Base-by-base conservation (phyloP, 495 filamentous ascomycete species). In the Trichodelitschia bisporula region DNA sequence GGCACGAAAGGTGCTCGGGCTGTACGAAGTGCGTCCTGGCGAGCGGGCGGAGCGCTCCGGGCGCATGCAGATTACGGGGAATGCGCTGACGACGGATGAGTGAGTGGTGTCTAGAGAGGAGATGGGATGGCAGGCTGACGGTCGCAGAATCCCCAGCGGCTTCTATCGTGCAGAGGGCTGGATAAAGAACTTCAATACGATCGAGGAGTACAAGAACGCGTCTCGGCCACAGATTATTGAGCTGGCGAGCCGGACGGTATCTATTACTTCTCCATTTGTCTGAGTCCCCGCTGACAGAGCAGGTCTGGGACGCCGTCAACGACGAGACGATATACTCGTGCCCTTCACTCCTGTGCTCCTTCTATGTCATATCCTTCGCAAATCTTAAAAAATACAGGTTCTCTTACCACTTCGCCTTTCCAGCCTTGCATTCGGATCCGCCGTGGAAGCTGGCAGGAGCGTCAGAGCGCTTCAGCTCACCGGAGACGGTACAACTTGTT, bases 301-400 rank as follows among this genome's bases (percentile, higher is more conserved):
- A 91, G 77, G 77, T 97, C 30, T 93, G 83, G 89, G 79, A 93
- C 53, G 86, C 86, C 16, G 90, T 95, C 40, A 67, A 75, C 37
- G 86, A 97, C 48, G 83, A 83, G 13, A 89, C 77, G 4, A 92
- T 97, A 38, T 92, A 83, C 49, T 83, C 78, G 8, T 77, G 78
- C 18, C 86, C 89, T 9, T 91, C 84, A 18, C 58, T 95, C 6
- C 67, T 97, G 12, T 64, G 79, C 1, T 82, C 75, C 5, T 95
- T 93, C 50, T 54, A 71, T 4, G 66, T 86, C 25, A 66, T 93
- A 27, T 90, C 77, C n/a, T 97, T 78, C 48, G 84, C 86, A 27
- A 79, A 95, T 47, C 59, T 97, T 15, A 97, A 97, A 54, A 90
- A 82, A 45, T 93, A 92, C 53, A 73, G 64, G 32, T 93, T 95